phyloP scores from a whole-genome alignment of 331 rosid species.

The Cydonia oblonga region DNA sequence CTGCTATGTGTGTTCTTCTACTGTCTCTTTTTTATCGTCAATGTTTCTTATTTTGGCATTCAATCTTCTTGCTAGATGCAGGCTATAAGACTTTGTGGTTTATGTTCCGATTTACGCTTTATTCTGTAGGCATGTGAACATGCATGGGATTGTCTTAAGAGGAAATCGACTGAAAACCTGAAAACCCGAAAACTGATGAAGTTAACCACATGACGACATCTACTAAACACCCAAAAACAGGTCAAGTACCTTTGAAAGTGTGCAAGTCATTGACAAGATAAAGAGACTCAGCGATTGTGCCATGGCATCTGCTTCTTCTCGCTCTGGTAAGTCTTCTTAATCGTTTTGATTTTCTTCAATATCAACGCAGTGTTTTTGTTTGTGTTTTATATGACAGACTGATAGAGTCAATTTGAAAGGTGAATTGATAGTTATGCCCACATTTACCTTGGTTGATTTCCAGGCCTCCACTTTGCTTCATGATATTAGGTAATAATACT shows the following conservation, averaged over 20 bases:
- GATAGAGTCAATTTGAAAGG: not conserved
- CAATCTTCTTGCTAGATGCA: too few species aligned
- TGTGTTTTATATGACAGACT: not conserved
- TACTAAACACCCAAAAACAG: slow-evolving; percentile 21
- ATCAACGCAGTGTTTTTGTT: not conserved
- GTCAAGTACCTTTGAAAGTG: slow-evolving; percentile 13
- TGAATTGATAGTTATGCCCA: not conserved
- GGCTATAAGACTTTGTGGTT: slow-evolving; percentile 5
- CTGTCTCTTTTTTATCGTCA: not conserved
- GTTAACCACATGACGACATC: slow-evolving; percentile 25
- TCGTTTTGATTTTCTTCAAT: not conserved
- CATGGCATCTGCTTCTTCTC: slow-evolving; percentile 37
- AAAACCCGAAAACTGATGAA: slow-evolving; percentile 18
- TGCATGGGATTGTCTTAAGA: slow-evolving; percentile 32
- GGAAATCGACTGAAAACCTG: slow-evolving; percentile 23
- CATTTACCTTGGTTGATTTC: not conserved
- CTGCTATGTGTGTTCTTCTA: not conserved
- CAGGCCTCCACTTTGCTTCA: not conserved
- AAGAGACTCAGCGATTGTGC: slow-evolving; percentile 44
- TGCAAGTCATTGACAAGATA: slow-evolving; percentile 28
- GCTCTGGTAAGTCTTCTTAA: slow-evolving; percentile 43
- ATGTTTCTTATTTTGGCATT: not conserved
- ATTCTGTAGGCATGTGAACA: slow-evolving; percentile 80
- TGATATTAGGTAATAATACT: not conserved
- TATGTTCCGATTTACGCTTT: slow-evolving; percentile 38